Percentiles rank a stretch among this genome's conserved stretches.
Evolutionary conservation across 2,329 filamentous ascomycete genomes (phyloP).

Genomic region (Moelleriella libera): DNA sequence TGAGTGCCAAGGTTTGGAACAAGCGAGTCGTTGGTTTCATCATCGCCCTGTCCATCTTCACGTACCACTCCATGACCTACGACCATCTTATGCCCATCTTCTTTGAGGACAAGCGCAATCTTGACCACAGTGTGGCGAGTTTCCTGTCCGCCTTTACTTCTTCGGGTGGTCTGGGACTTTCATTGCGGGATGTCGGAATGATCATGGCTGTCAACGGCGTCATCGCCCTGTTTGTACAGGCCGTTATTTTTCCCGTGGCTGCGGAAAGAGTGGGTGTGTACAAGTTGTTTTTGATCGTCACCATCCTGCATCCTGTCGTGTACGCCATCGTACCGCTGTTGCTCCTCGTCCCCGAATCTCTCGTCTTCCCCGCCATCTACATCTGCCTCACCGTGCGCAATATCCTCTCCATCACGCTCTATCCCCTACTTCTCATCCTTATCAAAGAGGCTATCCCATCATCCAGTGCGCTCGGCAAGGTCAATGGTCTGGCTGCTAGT

Average conservation of each 20-base stretch:
- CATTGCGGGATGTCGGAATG: constrained; percentile 46
- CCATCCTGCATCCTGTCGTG: constrained; percentile 44
- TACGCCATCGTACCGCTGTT: constrained; percentile 47
- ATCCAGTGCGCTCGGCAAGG: constrained; percentile 41
- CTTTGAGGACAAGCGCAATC: constrained; percentile 59
- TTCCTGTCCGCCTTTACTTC: constrained; percentile 35
- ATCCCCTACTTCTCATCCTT: constrained; percentile 50
- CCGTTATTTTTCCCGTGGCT: constrained; percentile 45
- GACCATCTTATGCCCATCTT: constrained; percentile 89
- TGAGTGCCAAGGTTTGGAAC: constrained; percentile 30
- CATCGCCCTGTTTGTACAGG: constrained; percentile 45
- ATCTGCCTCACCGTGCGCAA: constrained; percentile 42
- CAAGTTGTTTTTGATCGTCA: constrained; percentile 42
- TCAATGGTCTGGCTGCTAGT: constrained; percentile 53
- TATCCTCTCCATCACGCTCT: constrained; percentile 47
- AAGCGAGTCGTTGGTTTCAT: constrained; percentile 61
- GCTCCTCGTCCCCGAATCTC: constrained; percentile 35
- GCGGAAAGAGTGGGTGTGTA: constrained; percentile 45
- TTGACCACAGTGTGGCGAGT: constrained; percentile 18
- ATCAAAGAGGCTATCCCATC: constrained; percentile 52
- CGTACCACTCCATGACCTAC: constrained; percentile 90
- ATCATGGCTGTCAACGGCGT: constrained; percentile 45
- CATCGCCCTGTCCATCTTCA: constrained; percentile 76
- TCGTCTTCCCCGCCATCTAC: constrained; percentile 45
- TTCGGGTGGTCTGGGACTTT: constrained; percentile 48